Evolutionary conservation across 2,329 filamentous ascomycete species (phyloP).

Genomic region (Paramyrothecium sp.): DNA sequence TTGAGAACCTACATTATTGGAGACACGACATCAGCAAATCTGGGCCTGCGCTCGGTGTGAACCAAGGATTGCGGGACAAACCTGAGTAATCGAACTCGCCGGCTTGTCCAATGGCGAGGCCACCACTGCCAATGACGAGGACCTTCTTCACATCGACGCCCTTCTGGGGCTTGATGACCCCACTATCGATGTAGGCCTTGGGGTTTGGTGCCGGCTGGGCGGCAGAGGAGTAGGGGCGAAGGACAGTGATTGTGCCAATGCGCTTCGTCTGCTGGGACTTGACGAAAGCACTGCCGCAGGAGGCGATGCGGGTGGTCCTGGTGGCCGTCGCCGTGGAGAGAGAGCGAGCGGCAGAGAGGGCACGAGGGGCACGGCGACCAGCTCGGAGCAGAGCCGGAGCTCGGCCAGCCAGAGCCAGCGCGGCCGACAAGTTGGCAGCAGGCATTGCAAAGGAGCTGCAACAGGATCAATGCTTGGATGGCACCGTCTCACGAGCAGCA

Average conservation of each 20-base stretch:
- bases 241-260: slow-evolving; percentile 44
- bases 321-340: slow-evolving; percentile 38
- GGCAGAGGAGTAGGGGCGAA: slow-evolving; percentile 38
- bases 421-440: slow-evolving; percentile 32
- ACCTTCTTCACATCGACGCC: slow-evolving; percentile 94
- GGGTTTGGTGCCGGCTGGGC: slow-evolving; percentile 73
- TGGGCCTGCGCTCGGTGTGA: too few relatives aligned
- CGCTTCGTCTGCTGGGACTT: slow-evolving; percentile 36
- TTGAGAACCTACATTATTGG: slow-evolving; percentile 71
- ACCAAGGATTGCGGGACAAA: too few relatives aligned
- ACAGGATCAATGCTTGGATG: slow-evolving; percentile 31
- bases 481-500: slow-evolving; percentile 33
- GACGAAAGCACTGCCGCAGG: slow-evolving; percentile 29
- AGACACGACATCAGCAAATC: too few relatives aligned
- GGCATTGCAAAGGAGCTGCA: slow-evolving; percentile 33
- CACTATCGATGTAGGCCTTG: slow-evolving; percentile 86
- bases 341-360: slow-evolving; percentile 38
- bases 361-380: slow-evolving; percentile 47
- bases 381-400: slow-evolving; percentile 58
- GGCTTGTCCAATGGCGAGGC: slow-evolving; percentile 93
- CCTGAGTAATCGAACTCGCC: slow-evolving; percentile 99
- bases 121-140: slow-evolving; percentile 91
- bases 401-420: slow-evolving; percentile 47
- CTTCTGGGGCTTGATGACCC: slow-evolving; percentile 75
- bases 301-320: slow-evolving; percentile 19